Evolutionary conservation across 441 rosid genomes (phyloP), one percentile per base, ranked within the genome.

Genomic region (Populus hybrid): DNA sequence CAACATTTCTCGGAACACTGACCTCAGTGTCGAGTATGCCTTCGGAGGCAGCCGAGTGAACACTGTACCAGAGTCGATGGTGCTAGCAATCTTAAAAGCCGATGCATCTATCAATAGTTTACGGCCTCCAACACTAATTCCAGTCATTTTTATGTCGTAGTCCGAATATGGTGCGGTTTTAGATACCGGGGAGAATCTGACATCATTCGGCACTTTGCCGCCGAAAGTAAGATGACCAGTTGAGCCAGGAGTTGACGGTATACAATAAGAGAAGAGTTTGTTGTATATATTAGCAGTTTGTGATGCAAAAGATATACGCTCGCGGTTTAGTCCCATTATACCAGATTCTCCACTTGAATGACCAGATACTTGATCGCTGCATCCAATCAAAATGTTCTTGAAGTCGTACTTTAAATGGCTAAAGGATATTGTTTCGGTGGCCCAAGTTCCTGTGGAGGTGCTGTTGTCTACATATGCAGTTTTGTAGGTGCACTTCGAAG

Each of bases 201-300:
- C 69, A 23, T 26, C 18, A 0, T 65, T 12, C 7, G 69, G 2
- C 16, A 28, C 31, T 29, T 65, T 4, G 35, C 69, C 35, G 14
- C 69, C 31, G 31, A 65, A 65, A 31, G 45, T 21, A 12, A 82
- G 84, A 38, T 76, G 66, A 8, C 84, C 82, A 8, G 69, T 75
- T 31, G 74, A 36, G 64, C 78, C 73, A 10, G 75, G 11, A 2
- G 73, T 24, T 2, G 84, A 72, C 6, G 84, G 84, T 14, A 77
- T 12, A 12, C 72, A 77, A 14, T 77, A 83, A 31, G 88, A 80
- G 81, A 85, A 85, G 35, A 78, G 24, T 18, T 72, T 71, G 3
- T 78, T 76, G 72, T 80, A 85, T 67, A 78, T 85, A 5, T 21
- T 6, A 0, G 82, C 76, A 1, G 83, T 80, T 75, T 83, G 86